These are phyloP conservation scores for Fusarium phyllophilum DNA, from an alignment of 2,329 filamentous ascomycete species.

Conservation along the genomic window DNA sequence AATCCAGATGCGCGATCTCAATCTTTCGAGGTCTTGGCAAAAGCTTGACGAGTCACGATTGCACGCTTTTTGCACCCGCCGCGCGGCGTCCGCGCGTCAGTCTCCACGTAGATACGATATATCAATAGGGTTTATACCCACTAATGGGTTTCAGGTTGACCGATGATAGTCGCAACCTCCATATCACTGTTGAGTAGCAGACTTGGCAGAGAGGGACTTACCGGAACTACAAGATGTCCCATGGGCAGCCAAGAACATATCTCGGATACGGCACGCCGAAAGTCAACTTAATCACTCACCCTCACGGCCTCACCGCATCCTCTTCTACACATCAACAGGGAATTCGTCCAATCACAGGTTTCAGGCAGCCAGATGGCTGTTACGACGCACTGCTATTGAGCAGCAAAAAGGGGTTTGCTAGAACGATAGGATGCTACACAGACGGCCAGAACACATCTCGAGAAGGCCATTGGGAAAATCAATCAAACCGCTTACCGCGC, in stretches of 20 bases:
- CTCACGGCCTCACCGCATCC: not conserved
- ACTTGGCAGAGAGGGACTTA: not conserved
- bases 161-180: not conserved
- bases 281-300: not conserved
- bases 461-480: not conserved
- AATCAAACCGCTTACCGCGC: not conserved
- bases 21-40: not conserved
- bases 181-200: not conserved
- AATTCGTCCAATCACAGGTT: not conserved
- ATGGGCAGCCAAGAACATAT: not conserved
- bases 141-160: not conserved
- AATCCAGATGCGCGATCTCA: not conserved
- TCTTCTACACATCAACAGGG: not conserved
- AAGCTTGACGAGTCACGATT: not conserved
- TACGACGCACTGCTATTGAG: rapidly evolving
- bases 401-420: rapidly evolving
- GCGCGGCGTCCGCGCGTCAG: not conserved
- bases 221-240: not conserved
- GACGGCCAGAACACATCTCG: not conserved
- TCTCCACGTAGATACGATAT: not conserved
- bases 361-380: not conserved
- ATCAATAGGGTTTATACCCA: not conserved
- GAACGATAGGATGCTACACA: not conserved
- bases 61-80: not conserved
- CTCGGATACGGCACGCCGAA: not conserved